A percentile compares a stretch with the other conserved stretches of the same genome.
Conservation (phyloP, 148 eudicot genomes). For the Chenopodium album region DNA sequence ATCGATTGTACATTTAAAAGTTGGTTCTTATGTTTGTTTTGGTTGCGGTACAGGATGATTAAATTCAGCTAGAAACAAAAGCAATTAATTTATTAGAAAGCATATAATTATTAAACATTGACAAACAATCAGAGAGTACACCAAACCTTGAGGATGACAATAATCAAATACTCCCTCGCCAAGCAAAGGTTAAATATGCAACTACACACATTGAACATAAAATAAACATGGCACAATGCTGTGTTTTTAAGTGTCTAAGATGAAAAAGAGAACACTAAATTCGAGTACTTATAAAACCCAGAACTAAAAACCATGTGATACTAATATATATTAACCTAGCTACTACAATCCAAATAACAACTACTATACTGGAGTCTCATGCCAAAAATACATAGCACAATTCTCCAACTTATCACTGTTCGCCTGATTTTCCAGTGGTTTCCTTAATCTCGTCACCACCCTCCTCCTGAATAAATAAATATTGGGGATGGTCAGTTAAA, state of each 20-base stretch:
- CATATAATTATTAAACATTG: constrained; percentile 1
- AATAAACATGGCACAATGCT: constrained; percentile 16
- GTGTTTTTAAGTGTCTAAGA: background rate
- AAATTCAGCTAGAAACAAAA: constrained; percentile 1
- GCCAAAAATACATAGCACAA: constrained; percentile 22
- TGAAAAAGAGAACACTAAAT: constrained; percentile 3
- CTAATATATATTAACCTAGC: constrained; percentile 23
- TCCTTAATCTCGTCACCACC: constrained; percentile 68
- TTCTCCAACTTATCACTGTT: constrained; percentile 27
- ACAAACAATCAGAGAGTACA: constrained; percentile 9
- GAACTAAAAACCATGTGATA: constrained; percentile 16
- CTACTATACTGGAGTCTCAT: constrained; percentile 24
- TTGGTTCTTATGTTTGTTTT: no score
- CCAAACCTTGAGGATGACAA: constrained; percentile 2
- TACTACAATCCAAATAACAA: constrained; percentile 18
- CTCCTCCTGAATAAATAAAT: constrained; percentile 43
- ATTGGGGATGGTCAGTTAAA: constrained; percentile 3
- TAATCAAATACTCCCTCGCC: constrained; percentile 21
- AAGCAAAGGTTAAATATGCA: constrained; percentile 17
- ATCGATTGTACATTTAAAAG: no score
- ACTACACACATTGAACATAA: constrained; percentile 22
- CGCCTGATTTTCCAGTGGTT: constrained; percentile 44
- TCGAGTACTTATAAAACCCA: constrained; percentile 1
- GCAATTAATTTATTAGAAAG: background rate
- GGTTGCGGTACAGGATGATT: no score